Evolutionary conservation across 345 rosid species (phyloP), one percentile per base, ranked within the genome.

Genomic region (Bruguiera parviflora): DNA sequence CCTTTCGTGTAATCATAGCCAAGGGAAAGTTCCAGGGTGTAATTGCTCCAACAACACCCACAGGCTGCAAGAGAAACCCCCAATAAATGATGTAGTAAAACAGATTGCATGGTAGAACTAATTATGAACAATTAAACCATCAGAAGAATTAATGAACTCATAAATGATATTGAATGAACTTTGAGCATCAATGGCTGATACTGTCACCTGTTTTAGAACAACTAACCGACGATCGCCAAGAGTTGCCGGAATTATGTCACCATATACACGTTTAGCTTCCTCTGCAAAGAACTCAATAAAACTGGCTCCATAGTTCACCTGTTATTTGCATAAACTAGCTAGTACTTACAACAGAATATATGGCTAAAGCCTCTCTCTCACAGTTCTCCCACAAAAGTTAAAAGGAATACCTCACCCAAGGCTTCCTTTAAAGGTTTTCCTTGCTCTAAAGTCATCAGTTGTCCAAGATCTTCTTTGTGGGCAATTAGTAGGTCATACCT

Each of bases 1-100:
- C 99, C 94, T 95, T 95, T 59, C 98, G 84, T 39, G 99, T 95
- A 73, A 95, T 95, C 99, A 95, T 95, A 64, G 99, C 99, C 79
- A 92, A 82, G 35, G 99, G 99, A 75, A 92, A 95, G 84, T 95
- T 95, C 99, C 99, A 95, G 6, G 99, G 99, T 21, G 94, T 76
- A 68, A 95, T 85, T 58, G 96, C 91, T 73, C 97, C 99, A 78
- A 90, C 96, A 82, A 92, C 96, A 82, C 99, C 99, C 18, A 95
- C 72, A 76, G 99, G 96, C 99, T 95, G 91, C 80, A 71, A 61
- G 72, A 68, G 69, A 64, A 67, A 64, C 24, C 13, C 39, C 60
- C 37, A 22, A 28, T 66, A 19, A 58, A 22, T 15, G n/a, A n/a
- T 8, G 18, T 10, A 0, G 31, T 28, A 51, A 57, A 19, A 57